Evolutionary conservation across 352 stramenopile genomes (phyloP), one percentile per base, ranked within the genome.

Genomic region (Pythium aphanidermatum): DNA sequence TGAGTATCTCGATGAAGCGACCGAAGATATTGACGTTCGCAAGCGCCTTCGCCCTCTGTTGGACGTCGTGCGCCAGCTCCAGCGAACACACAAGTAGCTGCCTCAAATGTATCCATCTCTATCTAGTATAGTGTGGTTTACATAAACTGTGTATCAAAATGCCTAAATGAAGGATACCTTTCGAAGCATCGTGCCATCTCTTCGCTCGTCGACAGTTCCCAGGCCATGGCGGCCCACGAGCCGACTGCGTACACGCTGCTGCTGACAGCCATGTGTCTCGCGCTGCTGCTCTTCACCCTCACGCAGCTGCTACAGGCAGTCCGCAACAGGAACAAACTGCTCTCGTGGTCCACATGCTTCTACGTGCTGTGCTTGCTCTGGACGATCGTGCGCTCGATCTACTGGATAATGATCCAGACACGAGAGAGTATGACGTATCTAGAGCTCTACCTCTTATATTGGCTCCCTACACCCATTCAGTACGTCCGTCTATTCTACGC

Each of bases 391-490:
- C 74, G 81, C 38, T 76, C 77, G 16, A 69, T 74, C 36, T 92
- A 90, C 61, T 92, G 81, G 81, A 80, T 92, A 63, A 72, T 83
- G 50, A 77, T 89, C 63, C 73, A 85, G 51, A 77, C 74, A 21
- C 74, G 78, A 38, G 68, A 74, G 34, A 75, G 66, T 50, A 76
- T 90, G 56, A 75, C 74, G 46, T 90, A 90, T 47, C 63, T 92
- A 31, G 72, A 81, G 60, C 73, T 92, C 47, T 92, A 92, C 45
- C 54, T 92, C 51, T 68, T 92, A 33, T 92, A 92, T 65, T 92
- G 81, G 81, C 71, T 84, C 27, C 81, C 81, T 3, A 92, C 78
- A 34, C 78, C 81, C 25, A 86, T 92, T 59, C 81, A 92, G 63
- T 74, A 59, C 24, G 65, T 60, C 11, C 25, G 24, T 14, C 25